Percentiles rank a stretch among this genome's conserved stretches.
Evolutionary conservation across 495 filamentous ascomycete genomes (phyloP).

Genomic region (Tuber calosporum): DNA sequence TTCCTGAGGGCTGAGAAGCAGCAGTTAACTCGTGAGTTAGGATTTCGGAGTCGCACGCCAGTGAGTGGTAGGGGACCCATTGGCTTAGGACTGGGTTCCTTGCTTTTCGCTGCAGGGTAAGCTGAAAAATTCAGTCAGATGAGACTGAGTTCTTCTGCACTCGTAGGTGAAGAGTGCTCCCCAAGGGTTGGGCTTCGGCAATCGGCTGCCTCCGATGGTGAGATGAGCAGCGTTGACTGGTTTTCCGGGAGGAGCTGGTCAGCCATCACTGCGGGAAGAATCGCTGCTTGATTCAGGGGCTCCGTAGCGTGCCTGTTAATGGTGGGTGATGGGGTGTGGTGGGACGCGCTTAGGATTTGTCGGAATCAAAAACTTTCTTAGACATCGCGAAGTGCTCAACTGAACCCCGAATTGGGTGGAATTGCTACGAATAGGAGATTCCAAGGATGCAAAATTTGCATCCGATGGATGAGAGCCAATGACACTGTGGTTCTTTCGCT

Average conservation of each 20-base stretch:
- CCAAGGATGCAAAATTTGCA: not conserved
- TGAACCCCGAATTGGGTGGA: not conserved
- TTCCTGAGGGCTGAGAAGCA: not conserved
- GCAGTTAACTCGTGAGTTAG: not conserved
- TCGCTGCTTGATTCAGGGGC: not conserved
- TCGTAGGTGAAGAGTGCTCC: not conserved
- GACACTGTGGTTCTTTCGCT: not conserved
- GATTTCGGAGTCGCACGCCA: not conserved
- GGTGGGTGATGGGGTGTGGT: not conserved
- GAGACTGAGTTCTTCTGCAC: not conserved
- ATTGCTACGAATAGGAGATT: not conserved
- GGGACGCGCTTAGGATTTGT: not conserved
- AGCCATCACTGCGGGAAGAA: not conserved
- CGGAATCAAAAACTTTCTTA: not conserved
- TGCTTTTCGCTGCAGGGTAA: not conserved
- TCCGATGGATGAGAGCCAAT: not conserved
- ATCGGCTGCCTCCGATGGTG: not conserved
- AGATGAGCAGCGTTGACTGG: not conserved
- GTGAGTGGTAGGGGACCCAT: not conserved
- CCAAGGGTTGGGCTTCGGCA: not conserved
- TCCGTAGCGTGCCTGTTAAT: not conserved
- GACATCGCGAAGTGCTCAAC: not conserved
- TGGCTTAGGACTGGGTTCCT: not conserved
- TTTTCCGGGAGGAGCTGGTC: not conserved
- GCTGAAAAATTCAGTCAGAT: not conserved